Base-by-base conservation (phyloP, 371 early-diverging fungal genomes). In the Apophysomyces elegans region DNA sequence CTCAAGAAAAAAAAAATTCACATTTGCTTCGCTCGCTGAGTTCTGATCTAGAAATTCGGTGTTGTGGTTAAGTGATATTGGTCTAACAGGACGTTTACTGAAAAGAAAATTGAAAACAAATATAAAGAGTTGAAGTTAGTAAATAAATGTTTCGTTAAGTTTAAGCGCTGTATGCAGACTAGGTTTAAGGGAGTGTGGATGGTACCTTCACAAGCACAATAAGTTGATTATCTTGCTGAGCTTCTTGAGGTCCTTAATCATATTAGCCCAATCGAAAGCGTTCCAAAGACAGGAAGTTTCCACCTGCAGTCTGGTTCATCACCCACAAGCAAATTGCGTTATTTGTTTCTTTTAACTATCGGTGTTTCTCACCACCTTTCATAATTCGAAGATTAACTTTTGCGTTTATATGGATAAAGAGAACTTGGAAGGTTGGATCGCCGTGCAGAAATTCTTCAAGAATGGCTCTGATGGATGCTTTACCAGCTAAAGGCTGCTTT, bases 351-450 rank as follows among this genome's bases (percentile, higher is more conserved):
- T 18, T 47, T 4, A 47, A 47, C 4, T 21, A 47, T 47, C 47
- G 18, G 5, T n/a, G 47, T 47, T 47, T 47, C n/a, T 16, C n/a
- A 18, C 2, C 16, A 13, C 4, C 7, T 47, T 47, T 4, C 1
- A 16, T 16, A 47, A 47, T 47, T 11, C 11, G 18, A 47, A 47
- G 11, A 3, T 41, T 58, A 64, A 58, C 59, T 44, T 37, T 46
- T n/a, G 26, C 65, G 37, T 59, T 37, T 35, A 47, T 35, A 64
- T 64, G 65, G 12, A 64, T 14, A 38, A 64, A 59, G 5, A 64
- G 37, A 21, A 64, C 59, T 11, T 46, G 11, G 21, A 60, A 46
- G 5, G 11, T 36, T 26, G 7, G n/a, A 35, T 39, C 56, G 21
- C 56, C 66, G 50, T 60, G 44, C 12, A 26, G 61, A 44, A 61